Percentiles rank a stretch among this genome's conserved stretches.
phyloP scores from a whole-genome alignment of 108 stramenopile species.

The Nitzschia sp. region DNA sequence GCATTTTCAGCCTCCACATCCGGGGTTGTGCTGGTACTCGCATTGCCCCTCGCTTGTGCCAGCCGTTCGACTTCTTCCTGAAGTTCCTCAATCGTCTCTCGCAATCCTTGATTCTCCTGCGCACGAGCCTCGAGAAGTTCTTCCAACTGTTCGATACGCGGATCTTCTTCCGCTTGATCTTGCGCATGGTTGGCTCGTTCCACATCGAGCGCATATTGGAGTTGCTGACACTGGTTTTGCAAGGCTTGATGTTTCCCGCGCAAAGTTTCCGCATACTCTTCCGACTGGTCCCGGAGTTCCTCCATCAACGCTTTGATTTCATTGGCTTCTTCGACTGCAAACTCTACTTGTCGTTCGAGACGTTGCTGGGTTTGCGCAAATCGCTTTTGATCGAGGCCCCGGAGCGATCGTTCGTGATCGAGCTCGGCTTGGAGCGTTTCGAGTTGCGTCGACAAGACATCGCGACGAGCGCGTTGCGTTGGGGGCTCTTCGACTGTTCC shows the following conservation, averaged over 20 bases:
- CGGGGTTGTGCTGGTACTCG: neutral
- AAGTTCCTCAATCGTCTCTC: constrained; percentile 1
- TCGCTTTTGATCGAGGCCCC: constrained; percentile 61
- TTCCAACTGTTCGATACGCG: constrained; percentile 25
- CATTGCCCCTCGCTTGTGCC: neutral
- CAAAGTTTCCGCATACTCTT: constrained; percentile 39
- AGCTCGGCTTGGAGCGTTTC: constrained; percentile 65
- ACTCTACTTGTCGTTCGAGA: constrained; percentile 63
- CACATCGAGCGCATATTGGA: constrained; percentile 37
- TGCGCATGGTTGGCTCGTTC: neutral
- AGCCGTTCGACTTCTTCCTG: neutral
- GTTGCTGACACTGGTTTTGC: constrained; percentile 29
- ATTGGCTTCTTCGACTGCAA: constrained; percentile 63
- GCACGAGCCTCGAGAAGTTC: constrained; percentile 22
- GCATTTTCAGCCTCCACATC: neutral
- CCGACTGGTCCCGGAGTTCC: constrained; percentile 43
- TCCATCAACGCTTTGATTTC: constrained; percentile 57
- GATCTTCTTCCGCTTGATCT: constrained; percentile 37
- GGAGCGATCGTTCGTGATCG: constrained; percentile 69
- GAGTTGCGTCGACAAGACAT: constrained; percentile 40
- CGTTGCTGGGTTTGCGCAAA: constrained; percentile 49
- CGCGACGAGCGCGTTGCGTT: constrained; percentile 6
- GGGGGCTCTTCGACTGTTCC: constrained; percentile 1
- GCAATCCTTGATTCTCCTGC: constrained; percentile 19
- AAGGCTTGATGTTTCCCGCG: constrained; percentile 32